These are phyloP conservation scores for Pyrus bretschneideri DNA, from an alignment of 306 rosid genomes.

Conservation along the genomic window DNA sequence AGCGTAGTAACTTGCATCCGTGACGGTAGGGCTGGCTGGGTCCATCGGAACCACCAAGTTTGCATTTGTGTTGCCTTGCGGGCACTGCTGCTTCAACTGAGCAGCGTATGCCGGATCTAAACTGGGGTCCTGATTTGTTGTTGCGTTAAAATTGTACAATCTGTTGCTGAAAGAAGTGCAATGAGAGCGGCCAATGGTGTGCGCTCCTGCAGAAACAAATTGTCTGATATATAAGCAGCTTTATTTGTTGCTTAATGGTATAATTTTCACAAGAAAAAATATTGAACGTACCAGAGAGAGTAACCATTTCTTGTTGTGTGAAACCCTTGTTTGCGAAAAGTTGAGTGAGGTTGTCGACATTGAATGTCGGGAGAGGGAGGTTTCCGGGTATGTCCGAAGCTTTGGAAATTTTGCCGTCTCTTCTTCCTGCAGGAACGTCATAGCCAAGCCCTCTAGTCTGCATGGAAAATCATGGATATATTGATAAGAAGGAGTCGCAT, in stretches of 20 bases:
- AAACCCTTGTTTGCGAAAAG: constrained; percentile 52
- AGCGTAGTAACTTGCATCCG: constrained; percentile 38
- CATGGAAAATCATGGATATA: background rate
- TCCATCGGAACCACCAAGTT: constrained; percentile 56
- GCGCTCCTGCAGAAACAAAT: constrained; percentile 44
- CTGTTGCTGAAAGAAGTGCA: constrained; percentile 50
- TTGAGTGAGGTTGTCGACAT: constrained; percentile 51
- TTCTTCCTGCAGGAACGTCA: constrained; percentile 80
- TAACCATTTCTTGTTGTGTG: constrained; percentile 76
- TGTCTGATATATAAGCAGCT: background rate
- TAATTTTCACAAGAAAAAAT: background rate
- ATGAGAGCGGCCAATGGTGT: constrained; percentile 68
- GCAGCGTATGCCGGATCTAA: constrained; percentile 43
- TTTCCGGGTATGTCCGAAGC: constrained; percentile 49
- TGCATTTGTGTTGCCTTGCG: constrained; percentile 39
- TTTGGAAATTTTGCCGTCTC: constrained; percentile 59
- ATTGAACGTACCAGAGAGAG: constrained; percentile 43
- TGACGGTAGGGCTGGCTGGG: constrained; percentile 39
- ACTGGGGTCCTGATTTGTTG: constrained; percentile 49
- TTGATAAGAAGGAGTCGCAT: background rate
- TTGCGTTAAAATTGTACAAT: constrained; percentile 57
- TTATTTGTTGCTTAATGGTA: background rate
- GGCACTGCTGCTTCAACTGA: constrained; percentile 49
- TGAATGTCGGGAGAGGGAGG: constrained; percentile 51
- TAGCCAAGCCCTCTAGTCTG: constrained; percentile 59